Evolutionary conservation across 2,329 filamentous ascomycete genomes (phyloP).

Genomic region (Teratosphaeria viscida): DNA sequence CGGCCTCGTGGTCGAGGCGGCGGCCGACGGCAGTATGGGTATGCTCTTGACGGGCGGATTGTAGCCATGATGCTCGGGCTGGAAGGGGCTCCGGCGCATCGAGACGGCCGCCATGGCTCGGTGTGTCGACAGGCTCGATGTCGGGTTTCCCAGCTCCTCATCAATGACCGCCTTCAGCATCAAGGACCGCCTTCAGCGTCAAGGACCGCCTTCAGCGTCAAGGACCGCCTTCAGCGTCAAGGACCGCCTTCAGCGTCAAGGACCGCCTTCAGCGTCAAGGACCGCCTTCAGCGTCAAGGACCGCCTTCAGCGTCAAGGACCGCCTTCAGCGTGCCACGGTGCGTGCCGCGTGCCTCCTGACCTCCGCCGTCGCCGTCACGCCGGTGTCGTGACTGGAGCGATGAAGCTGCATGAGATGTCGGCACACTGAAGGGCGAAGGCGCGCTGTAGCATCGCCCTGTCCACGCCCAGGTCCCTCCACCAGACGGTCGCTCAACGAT

Average conservation of each 20-base stretch:
- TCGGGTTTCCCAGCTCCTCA: background rate
- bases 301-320: background rate
- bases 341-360: background rate
- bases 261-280: background rate
- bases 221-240: background rate
- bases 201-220: background rate
- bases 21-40: conserved; percentile 21
- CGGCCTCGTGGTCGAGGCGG: conserved; percentile 6
- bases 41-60: conserved; percentile 15
- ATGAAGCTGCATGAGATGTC: background rate
- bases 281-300: background rate
- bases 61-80: conserved; percentile 14
- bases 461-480: background rate
- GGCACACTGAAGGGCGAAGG: background rate
- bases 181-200: background rate
- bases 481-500: background rate
- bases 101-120: conserved; percentile 33
- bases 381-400: background rate
- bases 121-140: background rate
- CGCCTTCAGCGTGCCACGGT: background rate
- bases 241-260: background rate
- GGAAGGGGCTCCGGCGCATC: conserved; percentile 25
- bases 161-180: background rate
- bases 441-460: background rate
- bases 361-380: background rate